Evolutionary conservation across 2,329 filamentous ascomycete genomes (phyloP), one percentile per base, ranked within the genome.

Genomic region (Allantophomopsis cytisporea): DNA sequence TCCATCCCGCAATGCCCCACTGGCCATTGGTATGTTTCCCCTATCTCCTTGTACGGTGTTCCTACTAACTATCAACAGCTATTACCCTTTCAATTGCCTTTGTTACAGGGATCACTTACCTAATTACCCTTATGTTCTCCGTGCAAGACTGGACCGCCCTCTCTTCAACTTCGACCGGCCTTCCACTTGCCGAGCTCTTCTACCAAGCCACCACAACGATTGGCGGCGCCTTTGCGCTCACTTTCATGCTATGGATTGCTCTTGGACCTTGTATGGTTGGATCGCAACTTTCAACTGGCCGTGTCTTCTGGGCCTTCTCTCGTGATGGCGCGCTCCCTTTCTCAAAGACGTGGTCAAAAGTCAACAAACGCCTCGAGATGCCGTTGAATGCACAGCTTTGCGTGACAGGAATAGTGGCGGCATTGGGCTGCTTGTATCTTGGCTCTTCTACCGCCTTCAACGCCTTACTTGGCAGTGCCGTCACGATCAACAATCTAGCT

Each of bases 81-180:
- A 63, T 60, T n/a, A 68, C 67, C 0, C 56, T 72, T 12, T 52
- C 44, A 7, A 69, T 71, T 37, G 68, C 65, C 5, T 70, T 72
- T 39, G 49, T 59, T 36, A 72, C 68, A 0, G 63, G 64, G 4
- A 47, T 70, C 11, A 56, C 60, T n/a, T 71, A 69, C 46, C 56
- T 68, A 2, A 58, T 72, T 20, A 57, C 60, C 7, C 62, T 73
- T 37, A 70, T 72, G 60, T 72, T 69, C 47, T 65, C 60, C 1
- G 62, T 70, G 36, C 63, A 66, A 35, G 61, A 69, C 46, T 66
- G 66, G 37, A 50, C 57, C 32, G 58, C 56, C 1, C 55, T 73
- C 1, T 56, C 62, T 39, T 45, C 45, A n/a, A 56, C 54, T 6
- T 55, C 56, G 38, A 66, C 63, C 6, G 59, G 60, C 1, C 55